Conservation (phyloP, 73 alveolate genomes). For the Tetrahymena borealis region DNA sequence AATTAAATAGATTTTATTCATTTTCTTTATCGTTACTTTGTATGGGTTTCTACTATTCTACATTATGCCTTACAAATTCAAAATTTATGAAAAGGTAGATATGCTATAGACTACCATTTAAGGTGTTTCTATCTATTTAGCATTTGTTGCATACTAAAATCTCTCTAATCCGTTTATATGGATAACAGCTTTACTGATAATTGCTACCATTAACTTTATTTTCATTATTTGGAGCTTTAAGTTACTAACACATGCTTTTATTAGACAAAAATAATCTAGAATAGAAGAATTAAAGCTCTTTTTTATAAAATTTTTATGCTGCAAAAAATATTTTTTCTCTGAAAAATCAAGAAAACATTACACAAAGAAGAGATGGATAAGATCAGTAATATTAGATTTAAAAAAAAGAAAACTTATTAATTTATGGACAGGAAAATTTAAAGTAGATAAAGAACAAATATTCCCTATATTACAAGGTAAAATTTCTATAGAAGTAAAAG, state of each 20-base stretch:
- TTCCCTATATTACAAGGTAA: not conserved
- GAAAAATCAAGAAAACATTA: not conserved
- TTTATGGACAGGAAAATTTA: not conserved
- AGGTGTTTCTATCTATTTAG: not conserved
- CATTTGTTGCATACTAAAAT: not conserved
- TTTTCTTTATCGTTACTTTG: not conserved
- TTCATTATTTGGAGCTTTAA: not conserved
- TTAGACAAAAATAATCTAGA: not conserved
- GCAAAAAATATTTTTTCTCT: not conserved
- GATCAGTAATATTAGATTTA: not conserved
- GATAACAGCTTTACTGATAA: not conserved
- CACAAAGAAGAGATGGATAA: not conserved
- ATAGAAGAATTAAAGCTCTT: not conserved
- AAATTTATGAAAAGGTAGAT: not conserved
- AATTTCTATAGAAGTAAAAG: not conserved
- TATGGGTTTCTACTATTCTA: not conserved
- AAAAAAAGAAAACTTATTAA: not conserved
- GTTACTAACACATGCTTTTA: not conserved
- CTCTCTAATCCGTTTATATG: not conserved
- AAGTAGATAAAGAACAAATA: not conserved
- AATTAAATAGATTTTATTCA: not conserved
- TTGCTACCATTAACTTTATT: not conserved
- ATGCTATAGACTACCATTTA: not conserved
- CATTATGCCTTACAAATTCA: not conserved
- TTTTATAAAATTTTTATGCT: not conserved